These are phyloP conservation scores for Colletotrichum truncatum DNA, from an alignment of 2,329 filamentous ascomycete genomes.

Conservation along the genomic window DNA sequence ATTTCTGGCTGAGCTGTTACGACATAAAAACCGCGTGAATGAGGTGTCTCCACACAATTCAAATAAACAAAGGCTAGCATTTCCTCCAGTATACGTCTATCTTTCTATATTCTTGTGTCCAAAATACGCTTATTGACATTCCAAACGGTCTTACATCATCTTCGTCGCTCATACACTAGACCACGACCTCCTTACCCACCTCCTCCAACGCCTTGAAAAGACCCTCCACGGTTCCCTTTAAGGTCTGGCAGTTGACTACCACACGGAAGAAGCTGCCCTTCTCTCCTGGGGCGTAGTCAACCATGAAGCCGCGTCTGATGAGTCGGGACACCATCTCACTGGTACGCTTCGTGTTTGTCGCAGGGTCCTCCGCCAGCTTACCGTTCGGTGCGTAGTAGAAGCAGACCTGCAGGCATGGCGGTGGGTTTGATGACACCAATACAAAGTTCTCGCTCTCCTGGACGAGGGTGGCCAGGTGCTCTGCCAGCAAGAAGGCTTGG, in stretches of 20 bases:
- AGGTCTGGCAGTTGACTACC: slow-evolving; percentile 66
- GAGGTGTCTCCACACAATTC: too few species aligned
- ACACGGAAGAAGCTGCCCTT: slow-evolving; percentile 67
- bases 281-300: slow-evolving; percentile 68
- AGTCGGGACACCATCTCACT: slow-evolving; percentile 57
- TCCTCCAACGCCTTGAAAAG: slow-evolving; percentile 63
- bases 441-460: slow-evolving; percentile 67
- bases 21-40: too few species aligned
- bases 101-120: too few species aligned
- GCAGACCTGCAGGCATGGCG: slow-evolving; percentile 92
- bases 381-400: slow-evolving; percentile 83
- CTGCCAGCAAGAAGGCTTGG: slow-evolving; percentile 76
- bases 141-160: not conserved
- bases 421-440: slow-evolving; percentile 78
- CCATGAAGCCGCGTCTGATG: slow-evolving; percentile 64
- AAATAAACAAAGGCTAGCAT: too few species aligned
- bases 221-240: slow-evolving; percentile 59
- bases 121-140: not conserved
- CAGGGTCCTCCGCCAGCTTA: slow-evolving; percentile 49
- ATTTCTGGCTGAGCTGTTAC: too few species aligned
- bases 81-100: not conserved
- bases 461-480: slow-evolving; percentile 72
- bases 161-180: not conserved
- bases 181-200: slow-evolving; percentile 45
- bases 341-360: slow-evolving; percentile 59